Evolutionary conservation across 1,284 basidiomycete genomes (phyloP).

Genomic region (Coniferiporia sulphurascens): DNA sequence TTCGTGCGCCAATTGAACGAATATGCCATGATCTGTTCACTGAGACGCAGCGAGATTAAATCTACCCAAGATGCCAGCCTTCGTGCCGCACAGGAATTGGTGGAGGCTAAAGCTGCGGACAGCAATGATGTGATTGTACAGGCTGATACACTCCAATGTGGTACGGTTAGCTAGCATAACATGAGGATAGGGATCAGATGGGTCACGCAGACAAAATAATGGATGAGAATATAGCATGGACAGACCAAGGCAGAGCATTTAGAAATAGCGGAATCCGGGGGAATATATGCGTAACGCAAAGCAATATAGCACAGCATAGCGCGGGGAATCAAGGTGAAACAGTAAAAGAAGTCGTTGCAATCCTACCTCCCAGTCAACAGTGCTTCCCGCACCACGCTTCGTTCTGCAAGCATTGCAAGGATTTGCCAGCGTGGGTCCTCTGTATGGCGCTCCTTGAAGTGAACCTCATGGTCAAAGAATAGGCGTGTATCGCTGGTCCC

Average conservation of each 20-base stretch:
- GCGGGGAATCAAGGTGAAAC: not conserved
- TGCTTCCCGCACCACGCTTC: constrained; percentile 67
- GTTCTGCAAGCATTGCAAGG: constrained; percentile 64
- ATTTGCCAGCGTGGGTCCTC: constrained; percentile 70
- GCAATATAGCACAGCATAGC: not conserved
- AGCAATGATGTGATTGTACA: constrained; percentile 2
- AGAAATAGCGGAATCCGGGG: not conserved
- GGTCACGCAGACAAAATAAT: not conserved
- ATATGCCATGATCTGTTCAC: constrained; percentile 25
- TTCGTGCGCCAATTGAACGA: constrained; percentile 34
- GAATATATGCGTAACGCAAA: not conserved
- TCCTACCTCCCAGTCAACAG: constrained; percentile 15
- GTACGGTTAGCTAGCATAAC: constrained; percentile 10
- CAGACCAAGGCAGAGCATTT: not conserved
- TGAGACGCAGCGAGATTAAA: constrained; percentile 5
- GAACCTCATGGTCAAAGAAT: constrained; percentile 40
- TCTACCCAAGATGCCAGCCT: not conserved
- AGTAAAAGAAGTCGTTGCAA: not conserved
- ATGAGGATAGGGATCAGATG: not conserved
- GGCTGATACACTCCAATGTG: not conserved
- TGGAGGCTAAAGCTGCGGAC: not conserved
- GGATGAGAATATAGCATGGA: not conserved
- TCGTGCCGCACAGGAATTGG: not conserved
- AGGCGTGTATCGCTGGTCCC: constrained; percentile 54
- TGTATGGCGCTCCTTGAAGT: constrained; percentile 60